phyloP scores from a whole-genome alignment of 257 asterid genomes.

The Solanum neorickii region DNA sequence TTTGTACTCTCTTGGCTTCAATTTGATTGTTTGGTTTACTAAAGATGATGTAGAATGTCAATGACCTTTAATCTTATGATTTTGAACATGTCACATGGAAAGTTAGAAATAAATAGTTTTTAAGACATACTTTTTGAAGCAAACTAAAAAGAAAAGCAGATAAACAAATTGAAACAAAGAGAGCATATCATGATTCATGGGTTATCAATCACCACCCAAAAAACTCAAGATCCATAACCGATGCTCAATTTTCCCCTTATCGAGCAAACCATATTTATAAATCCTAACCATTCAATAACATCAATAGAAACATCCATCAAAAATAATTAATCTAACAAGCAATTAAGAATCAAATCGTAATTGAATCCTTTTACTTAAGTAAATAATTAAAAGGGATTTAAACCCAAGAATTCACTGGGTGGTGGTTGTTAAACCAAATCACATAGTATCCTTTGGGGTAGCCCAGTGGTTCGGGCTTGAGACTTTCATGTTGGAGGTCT shows the following conservation, averaged over 20 bases:
- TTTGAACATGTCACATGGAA: too few species aligned
- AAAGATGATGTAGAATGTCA: background rate
- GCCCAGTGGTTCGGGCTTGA: too few species aligned
- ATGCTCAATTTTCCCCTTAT: background rate
- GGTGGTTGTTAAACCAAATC: too few species aligned
- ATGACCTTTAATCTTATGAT: background rate
- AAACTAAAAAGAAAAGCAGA: background rate
- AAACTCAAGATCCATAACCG: background rate
- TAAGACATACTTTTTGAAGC: background rate
- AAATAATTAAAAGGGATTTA: background rate
- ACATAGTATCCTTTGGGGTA: too few species aligned
- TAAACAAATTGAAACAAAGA: background rate
- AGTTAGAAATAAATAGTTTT: background rate
- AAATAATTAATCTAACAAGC: background rate
- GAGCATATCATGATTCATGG: background rate
- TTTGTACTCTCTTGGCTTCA: background rate
- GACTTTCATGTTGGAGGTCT: too few species aligned
- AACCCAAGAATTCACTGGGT: background rate
- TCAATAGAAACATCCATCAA: background rate
- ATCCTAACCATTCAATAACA: background rate
- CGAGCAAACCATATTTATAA: background rate
- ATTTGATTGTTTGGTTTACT: background rate
- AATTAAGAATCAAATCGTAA: background rate
- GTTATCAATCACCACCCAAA: background rate
- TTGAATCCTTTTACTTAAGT: background rate